Percentiles rank a stretch among this genome's conserved stretches.
Evolutionary conservation across 2,329 filamentous ascomycete genomes (phyloP).

Genomic region (Calonectria montana): DNA sequence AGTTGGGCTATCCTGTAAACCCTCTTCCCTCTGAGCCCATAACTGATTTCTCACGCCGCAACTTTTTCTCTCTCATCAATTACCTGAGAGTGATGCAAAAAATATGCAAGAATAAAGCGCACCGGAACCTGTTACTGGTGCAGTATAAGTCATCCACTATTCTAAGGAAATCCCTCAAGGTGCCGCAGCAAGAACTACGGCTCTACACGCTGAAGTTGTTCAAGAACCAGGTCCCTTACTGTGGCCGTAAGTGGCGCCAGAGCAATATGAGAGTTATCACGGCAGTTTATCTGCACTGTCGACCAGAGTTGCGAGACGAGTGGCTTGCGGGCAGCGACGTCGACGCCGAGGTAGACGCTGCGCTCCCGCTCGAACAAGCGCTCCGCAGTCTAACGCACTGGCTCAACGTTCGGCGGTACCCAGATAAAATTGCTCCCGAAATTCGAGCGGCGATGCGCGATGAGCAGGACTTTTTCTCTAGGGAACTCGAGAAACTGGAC

Average conservation of each 20-base stretch:
- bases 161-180: slow-evolving; percentile 89
- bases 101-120: slow-evolving; percentile 94
- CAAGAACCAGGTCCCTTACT: slow-evolving; percentile 98
- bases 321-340: slow-evolving; percentile 94
- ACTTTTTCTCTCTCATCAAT: slow-evolving; percentile 96
- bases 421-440: slow-evolving; percentile 77
- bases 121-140: slow-evolving; percentile 92
- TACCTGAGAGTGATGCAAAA: slow-evolving; percentile 97
- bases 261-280: slow-evolving; percentile 99
- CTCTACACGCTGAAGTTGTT: slow-evolving; percentile 98
- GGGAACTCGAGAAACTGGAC: slow-evolving; percentile 81
- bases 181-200: slow-evolving; percentile 87
- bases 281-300: slow-evolving; percentile 92
- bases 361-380: slow-evolving; percentile 90
- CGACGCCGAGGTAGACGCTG: slow-evolving; percentile 93
- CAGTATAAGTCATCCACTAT: slow-evolving; percentile 96
- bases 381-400: slow-evolving; percentile 91
- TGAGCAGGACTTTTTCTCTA: slow-evolving; percentile 82
- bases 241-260: slow-evolving; percentile 97
- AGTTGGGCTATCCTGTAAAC: slow-evolving; percentile 83
- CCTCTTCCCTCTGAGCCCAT: slow-evolving; percentile 80
- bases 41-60: slow-evolving; percentile 90
- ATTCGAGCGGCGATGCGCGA: slow-evolving; percentile 71
- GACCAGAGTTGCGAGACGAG: slow-evolving; percentile 92
- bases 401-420: slow-evolving; percentile 88